Conservation (phyloP, 345 rosid genomes). For the Corymbia maculata region DNA sequence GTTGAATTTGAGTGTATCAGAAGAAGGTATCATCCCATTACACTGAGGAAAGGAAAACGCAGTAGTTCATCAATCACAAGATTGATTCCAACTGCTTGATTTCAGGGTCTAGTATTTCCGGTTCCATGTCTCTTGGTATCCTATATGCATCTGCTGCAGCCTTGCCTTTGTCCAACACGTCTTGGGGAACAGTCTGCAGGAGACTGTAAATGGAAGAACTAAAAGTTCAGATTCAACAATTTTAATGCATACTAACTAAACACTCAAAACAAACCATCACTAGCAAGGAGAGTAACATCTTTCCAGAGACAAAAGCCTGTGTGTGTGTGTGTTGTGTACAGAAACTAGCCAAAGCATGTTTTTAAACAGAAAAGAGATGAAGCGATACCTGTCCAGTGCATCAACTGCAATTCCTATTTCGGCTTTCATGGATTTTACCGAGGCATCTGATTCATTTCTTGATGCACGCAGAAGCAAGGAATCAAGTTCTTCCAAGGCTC, state of each 20-base stretch:
- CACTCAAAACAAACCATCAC: no score
- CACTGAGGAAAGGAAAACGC: no score
- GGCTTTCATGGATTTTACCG: constrained; percentile 56
- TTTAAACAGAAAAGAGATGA: no score
- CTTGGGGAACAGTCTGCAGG: constrained; percentile 63
- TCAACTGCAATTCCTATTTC: constrained; percentile 43
- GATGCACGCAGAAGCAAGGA: constrained; percentile 62
- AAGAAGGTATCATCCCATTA: background rate
- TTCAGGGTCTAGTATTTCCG: constrained; percentile 40
- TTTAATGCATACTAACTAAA: no score
- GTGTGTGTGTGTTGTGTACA: no score
- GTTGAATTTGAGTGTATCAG: background rate
- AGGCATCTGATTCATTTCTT: constrained; percentile 60
- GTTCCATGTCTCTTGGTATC: constrained; percentile 18
- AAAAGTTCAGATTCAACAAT: background rate
- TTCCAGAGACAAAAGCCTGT: no score
- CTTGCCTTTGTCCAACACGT: constrained; percentile 53
- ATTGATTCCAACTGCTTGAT: constrained; percentile 54
- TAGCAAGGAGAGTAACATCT: background rate
- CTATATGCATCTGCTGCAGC: constrained; percentile 70
- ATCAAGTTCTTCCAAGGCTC: constrained; percentile 84
- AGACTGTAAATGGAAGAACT: constrained; percentile 27
- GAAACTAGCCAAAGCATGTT: no score
- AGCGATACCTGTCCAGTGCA: constrained; percentile 55
- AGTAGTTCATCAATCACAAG: constrained; percentile 12